Evolutionary conservation across 176 grass and related monocot species (phyloP), one percentile per base, ranked within the genome.

Genomic region (Carex parvula): DNA sequence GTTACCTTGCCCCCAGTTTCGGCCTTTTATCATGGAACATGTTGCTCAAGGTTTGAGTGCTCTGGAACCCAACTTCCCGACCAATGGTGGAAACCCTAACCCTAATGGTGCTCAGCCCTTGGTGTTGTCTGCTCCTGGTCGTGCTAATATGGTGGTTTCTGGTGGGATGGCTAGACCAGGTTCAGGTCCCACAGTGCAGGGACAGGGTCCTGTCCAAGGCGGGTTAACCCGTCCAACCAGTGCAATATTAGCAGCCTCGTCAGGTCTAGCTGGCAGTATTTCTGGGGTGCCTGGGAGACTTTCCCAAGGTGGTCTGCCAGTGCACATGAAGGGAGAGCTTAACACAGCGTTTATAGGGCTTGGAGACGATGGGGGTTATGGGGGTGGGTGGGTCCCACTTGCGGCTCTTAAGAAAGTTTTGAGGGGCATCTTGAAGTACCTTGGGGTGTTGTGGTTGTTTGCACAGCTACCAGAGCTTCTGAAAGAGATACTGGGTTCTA

Each of bases 21-120:
- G 97, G 32, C 97, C 97, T 81, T 99, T 99, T 81, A 99, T 99
- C 73, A 99, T 99, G 97, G 97, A 99, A 88, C 97, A 99, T 94
- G 93, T 99, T 85, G 97, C 93, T 84, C 97, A 99, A 83, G 97
- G 97, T 87, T 85, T 99, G 88, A 99, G 93, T 92, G 91, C 97
- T 89, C 90, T 95, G 64, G 97, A 99, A 71, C 88, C 97, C 66
- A 89, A 72, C 87, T 94, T 96, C 81, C 75, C 86, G 30, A 89
- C 92, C 67, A 56, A 77, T 87, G 82, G 88, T 80, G 84, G 54
- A 80, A 91, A 90, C 64, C 80, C 94, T 17, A 91, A 89, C 88
- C 70, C 64, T 24, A 90, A 75, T 84, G 56, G 20, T 33, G 79
- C 55, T 88, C 93, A 87, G 70, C 88, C 86, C 74, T 86, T 79